phyloP scores from a whole-genome alignment of 1,284 basidiomycete species.

The Ceraceosorus bombacis region DNA sequence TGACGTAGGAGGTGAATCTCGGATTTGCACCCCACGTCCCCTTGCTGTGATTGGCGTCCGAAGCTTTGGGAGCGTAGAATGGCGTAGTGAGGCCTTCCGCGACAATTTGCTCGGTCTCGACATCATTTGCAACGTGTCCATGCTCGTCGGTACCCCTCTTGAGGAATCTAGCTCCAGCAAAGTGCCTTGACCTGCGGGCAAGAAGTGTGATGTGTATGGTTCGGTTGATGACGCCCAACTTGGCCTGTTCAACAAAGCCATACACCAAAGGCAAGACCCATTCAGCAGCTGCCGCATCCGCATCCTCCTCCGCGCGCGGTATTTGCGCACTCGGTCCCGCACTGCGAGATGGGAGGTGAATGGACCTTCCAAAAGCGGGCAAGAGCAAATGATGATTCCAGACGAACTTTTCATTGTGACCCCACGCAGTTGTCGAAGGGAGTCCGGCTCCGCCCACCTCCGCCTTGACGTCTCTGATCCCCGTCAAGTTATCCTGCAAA shows the following conservation, averaged over 20 bases:
- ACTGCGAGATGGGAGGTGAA: constrained; percentile 12
- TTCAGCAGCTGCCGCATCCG: constrained; percentile 50
- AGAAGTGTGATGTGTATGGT: constrained; percentile 90
- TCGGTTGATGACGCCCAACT: constrained; percentile 80
- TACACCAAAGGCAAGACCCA: constrained; percentile 92
- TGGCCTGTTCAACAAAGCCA: constrained; percentile 96
- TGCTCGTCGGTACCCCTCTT: constrained; percentile 84
- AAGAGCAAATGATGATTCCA: constrained; percentile 93
- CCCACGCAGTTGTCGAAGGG: constrained; percentile 45
- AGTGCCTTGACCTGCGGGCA: constrained; percentile 85
- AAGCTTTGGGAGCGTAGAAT: constrained; percentile 34
- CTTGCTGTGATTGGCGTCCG: constrained; percentile 55
- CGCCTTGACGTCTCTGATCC: background rate
- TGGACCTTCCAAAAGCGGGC: constrained; percentile 51
- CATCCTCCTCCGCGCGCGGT: constrained; percentile 9
- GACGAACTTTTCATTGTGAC: constrained; percentile 81
- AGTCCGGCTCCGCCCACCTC: constrained; percentile 42
- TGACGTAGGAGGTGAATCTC: constrained; percentile 88
- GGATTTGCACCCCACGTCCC: constrained; percentile 49
- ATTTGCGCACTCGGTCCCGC: constrained; percentile 1
- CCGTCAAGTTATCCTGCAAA: constrained; percentile 83
- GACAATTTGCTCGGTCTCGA: constrained; percentile 98
- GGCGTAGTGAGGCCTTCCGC: constrained; percentile 76
- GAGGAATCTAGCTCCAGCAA: constrained; percentile 88
- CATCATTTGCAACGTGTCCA: constrained; percentile 96